Base-by-base conservation (phyloP, 805 yeast species). In the Candida takata region DNA sequence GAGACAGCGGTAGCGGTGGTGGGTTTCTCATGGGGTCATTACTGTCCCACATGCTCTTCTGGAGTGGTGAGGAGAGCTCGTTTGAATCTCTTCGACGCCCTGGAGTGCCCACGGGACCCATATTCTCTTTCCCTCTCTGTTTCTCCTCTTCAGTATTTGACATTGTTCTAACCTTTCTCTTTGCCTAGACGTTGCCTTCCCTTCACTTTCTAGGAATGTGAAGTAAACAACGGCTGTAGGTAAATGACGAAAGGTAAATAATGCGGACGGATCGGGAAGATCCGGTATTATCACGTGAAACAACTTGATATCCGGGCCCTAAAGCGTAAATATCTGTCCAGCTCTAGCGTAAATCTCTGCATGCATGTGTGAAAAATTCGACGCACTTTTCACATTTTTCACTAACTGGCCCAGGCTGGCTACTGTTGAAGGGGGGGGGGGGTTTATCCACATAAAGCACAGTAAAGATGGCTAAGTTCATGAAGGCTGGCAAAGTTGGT, bases 401-500 rank as follows among this genome's bases (percentile, higher is more conserved):
- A 47, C 43, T 27, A 12, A n/a, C 5, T 16, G 35, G 31, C 25
- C 13, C 24, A 29, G 24, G 31, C 23, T 11, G 4, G n/a, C n/a
- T 16, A 25, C 14, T 14, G 33, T 15, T 16, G 18, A 16, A 21
- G 34, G 29, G 24, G 20, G 21, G 12, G 19, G 27, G 35, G 18
- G 9, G 29, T 15, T 33, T 33, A 20, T 15, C 33, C 21, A 24
- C 26, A 34, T 35, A 24, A 25, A 36, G 31, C 13, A 38, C 37
- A 35, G 37, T 48, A 41, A 61, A 64, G 73, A 88, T 87, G 96
- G 95, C 95, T 77, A 92, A 92, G 76, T 90, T 92, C 83, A 81
- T 92, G 75, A 92, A 90, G 79, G 84, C 97, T 70, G 97, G 97
- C 80, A 52, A 52, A 47, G 98, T 90, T 83, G 55, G 90, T 82